These are phyloP conservation scores for Microbotryum lychnidis-dioicae DNA, from an alignment of 1,284 basidiomycete species.

Conservation along the genomic window DNA sequence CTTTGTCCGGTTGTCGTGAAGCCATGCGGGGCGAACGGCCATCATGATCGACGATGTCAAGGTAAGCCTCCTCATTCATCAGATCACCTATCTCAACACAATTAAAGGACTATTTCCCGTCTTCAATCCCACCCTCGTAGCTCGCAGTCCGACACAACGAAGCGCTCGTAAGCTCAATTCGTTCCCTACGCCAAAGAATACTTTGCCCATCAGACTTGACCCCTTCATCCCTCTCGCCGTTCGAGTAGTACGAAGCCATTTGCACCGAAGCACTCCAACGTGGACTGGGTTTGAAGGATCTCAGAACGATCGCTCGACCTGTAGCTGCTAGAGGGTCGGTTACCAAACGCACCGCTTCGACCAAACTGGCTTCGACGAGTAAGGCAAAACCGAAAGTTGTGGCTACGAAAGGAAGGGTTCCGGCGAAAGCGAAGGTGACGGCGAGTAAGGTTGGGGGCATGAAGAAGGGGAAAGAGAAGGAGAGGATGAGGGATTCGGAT, in stretches of 20 bases:
- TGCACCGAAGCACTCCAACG: neutral
- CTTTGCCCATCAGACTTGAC: too few relatives aligned
- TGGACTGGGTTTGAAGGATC: conserved; percentile 1
- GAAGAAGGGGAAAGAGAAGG: conserved; percentile 1
- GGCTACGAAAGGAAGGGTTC: neutral
- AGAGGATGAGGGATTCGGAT: neutral
- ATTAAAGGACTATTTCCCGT: too few relatives aligned
- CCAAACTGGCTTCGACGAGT: conserved; percentile 56
- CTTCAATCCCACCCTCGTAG: neutral
- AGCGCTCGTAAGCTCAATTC: neutral
- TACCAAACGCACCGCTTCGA: conserved; percentile 77
- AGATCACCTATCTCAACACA: too few relatives aligned
- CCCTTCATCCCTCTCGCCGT: too few relatives aligned
- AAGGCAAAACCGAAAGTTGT: conserved; percentile 26
- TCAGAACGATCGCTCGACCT: neutral
- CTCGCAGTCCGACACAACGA: neutral
- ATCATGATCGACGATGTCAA: too few relatives aligned
- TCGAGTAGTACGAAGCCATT: too few relatives aligned
- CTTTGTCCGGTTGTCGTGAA: too few relatives aligned
- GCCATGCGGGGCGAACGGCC: too few relatives aligned
- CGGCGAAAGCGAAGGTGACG: neutral
- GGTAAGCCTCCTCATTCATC: too few relatives aligned
- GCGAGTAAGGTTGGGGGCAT: neutral
- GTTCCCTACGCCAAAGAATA: too few relatives aligned
- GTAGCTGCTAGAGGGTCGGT: conserved; percentile 52